Evolutionary conservation across 176 grass and related monocot species (phyloP).

Genomic region (Zea luxurians): DNA sequence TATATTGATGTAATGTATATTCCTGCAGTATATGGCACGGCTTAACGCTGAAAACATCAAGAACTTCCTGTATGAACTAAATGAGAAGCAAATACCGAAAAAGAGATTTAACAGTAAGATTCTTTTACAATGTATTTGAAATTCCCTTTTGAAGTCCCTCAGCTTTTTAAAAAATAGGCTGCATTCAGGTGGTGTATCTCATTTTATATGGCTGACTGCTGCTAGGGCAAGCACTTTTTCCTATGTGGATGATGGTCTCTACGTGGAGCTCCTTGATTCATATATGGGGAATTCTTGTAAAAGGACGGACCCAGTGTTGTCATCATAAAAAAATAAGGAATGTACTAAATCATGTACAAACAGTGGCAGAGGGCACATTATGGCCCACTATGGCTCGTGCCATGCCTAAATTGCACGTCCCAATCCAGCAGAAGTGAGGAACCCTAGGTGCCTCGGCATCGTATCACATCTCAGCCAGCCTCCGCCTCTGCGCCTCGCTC

Average conservation of each 20-base stretch:
- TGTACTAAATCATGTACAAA: not conserved
- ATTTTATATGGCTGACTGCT: not conserved
- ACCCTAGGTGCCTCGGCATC: too few species aligned
- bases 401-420: too few species aligned
- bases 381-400: too few species aligned
- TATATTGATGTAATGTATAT: constrained; percentile 32
- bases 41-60: constrained; percentile 93
- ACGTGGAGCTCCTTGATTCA: not conserved
- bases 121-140: constrained; percentile 28
- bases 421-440: too few species aligned
- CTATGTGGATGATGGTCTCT: not conserved
- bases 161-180: not conserved
- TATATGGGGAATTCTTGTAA: not conserved
- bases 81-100: constrained; percentile 74
- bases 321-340: not conserved
- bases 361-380: too few species aligned
- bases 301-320: not conserved
- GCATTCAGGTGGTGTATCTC: not conserved
- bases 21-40: constrained; percentile 76
- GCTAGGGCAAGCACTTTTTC: not conserved
- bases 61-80: constrained; percentile 83
- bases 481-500: too few species aligned
- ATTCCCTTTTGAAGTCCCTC: not conserved
- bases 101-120: constrained; percentile 97
- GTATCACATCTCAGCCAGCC: too few species aligned